Evolutionary conservation across 2,329 filamentous ascomycete species (phyloP).

Genomic region (Pseudogymnoascus sp.): DNA sequence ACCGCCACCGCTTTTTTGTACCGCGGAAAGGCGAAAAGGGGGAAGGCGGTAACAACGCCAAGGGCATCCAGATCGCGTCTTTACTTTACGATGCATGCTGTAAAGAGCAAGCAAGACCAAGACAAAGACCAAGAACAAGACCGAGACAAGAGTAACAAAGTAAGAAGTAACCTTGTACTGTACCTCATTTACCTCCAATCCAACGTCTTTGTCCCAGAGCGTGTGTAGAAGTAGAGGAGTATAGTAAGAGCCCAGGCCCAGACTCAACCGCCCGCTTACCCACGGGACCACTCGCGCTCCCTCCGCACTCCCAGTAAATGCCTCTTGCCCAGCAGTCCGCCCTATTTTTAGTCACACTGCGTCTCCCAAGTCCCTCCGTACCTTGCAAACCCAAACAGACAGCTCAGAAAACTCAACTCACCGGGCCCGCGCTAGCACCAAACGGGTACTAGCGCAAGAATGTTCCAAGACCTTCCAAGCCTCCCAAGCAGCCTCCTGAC

Average conservation of each 20-base stretch:
- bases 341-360: slow-evolving; percentile 1
- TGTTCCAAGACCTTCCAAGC: neutral
- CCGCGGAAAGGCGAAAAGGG: neutral
- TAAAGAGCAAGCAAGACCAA: neutral
- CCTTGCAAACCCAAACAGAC: neutral
- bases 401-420: neutral
- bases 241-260: neutral
- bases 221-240: too few species aligned
- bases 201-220: neutral
- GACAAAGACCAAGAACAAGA: neutral
- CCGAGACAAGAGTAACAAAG: neutral
- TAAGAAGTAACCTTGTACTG: neutral
- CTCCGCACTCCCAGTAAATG: neutral
- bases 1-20: neutral
- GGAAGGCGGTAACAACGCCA: neutral
- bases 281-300: neutral
- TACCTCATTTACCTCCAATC: neutral
- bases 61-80: neutral
- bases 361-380: neutral
- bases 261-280: neutral
- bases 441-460: neutral
- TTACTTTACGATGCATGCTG: neutral
- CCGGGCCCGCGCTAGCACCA: neutral
- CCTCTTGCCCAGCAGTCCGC: neutral
- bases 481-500: neutral